A percentile compares a stretch with the other conserved stretches of the same genome.
These are phyloP conservation scores for Daldinia decipiens DNA, from an alignment of 495 filamentous ascomycete genomes.

Conservation along the genomic window DNA sequence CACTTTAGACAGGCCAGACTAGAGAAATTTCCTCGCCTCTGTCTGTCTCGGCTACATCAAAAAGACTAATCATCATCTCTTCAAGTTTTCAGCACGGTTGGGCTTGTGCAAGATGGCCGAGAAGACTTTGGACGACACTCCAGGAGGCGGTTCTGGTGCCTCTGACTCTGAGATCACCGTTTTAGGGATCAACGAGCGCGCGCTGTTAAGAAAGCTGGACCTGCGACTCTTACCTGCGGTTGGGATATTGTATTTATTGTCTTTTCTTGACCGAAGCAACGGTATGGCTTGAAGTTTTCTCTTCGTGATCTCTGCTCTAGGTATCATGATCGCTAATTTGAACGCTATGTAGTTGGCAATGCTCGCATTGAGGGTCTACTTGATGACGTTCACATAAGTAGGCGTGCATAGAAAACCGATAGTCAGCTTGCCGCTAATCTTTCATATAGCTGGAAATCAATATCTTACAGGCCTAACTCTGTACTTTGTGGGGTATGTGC, in stretches of 20 bases:
- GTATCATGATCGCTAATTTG: conserved; percentile 14
- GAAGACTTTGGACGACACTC: conserved; percentile 19
- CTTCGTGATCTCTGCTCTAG: background rate
- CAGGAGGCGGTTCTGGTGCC: conserved; percentile 25
- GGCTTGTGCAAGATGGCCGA: conserved; percentile 23
- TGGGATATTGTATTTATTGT: conserved; percentile 75
- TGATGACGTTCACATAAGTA: conserved; percentile 69
- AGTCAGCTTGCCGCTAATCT: background rate
- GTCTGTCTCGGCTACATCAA: background rate
- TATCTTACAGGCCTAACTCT: conserved; percentile 77
- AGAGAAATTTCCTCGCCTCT: background rate
- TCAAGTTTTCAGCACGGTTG: background rate
- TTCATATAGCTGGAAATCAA: conserved; percentile 66
- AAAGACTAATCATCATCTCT: background rate
- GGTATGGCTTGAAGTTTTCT: conserved; percentile 51
- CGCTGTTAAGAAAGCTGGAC: conserved; percentile 74
- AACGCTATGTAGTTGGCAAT: conserved; percentile 52
- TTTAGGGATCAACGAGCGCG: conserved; percentile 65
- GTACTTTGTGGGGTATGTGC: conserved; percentile 81
- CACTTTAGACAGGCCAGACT: background rate
- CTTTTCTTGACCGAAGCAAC: conserved; percentile 80
- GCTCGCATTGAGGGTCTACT: conserved; percentile 70
- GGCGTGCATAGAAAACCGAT: background rate
- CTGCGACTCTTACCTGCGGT: conserved; percentile 70
- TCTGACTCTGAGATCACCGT: conserved; percentile 45